phyloP scores from a whole-genome alignment of 2,329 filamentous ascomycete genomes.

The Pseudovirgaria hyperparasitica region DNA sequence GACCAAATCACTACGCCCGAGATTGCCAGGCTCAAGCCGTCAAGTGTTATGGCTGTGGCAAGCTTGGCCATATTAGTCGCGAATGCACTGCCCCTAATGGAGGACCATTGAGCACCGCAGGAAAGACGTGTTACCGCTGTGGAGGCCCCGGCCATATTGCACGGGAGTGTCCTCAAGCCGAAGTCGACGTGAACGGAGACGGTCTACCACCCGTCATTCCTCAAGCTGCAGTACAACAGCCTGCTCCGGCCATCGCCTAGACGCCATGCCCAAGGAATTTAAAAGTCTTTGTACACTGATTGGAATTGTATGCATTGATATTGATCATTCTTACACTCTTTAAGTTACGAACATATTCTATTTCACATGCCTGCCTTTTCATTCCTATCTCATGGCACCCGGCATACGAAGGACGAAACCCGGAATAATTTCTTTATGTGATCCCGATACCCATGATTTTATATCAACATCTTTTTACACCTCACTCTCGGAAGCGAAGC shows the following conservation, averaged over 20 bases:
- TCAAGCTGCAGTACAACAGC: slow-evolving; percentile 23
- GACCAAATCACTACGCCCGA: slow-evolving; percentile 95
- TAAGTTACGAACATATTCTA: no score
- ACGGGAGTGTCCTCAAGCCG: slow-evolving; percentile 79
- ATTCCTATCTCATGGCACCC: no score
- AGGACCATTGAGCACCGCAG: slow-evolving; percentile 84
- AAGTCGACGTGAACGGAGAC: slow-evolving; percentile 36
- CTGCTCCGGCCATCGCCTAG: slow-evolving; percentile 28
- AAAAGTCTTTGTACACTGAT: no score
- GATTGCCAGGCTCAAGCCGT: slow-evolving; percentile 97
- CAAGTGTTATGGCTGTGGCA: slow-evolving; percentile 97
- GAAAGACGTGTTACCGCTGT: slow-evolving; percentile 98
- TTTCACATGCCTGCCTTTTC: no score
- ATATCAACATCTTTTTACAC: slow-evolving; percentile 19
- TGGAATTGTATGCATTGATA: slow-evolving; percentile 5
- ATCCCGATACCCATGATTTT: slow-evolving; percentile 32
- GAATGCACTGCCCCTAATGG: slow-evolving; percentile 97
- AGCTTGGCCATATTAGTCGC: slow-evolving; percentile 83
- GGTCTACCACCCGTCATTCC: slow-evolving; percentile 16
- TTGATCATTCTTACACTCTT: no score
- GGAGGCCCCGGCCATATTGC: slow-evolving; percentile 94
- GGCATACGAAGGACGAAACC: no score
- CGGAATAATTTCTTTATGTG: no score
- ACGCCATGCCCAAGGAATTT: slow-evolving; percentile 2
- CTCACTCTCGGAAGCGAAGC: no score